Conservation (phyloP, 257 asterid genomes). For the Nicotiana tomentosiformis region DNA sequence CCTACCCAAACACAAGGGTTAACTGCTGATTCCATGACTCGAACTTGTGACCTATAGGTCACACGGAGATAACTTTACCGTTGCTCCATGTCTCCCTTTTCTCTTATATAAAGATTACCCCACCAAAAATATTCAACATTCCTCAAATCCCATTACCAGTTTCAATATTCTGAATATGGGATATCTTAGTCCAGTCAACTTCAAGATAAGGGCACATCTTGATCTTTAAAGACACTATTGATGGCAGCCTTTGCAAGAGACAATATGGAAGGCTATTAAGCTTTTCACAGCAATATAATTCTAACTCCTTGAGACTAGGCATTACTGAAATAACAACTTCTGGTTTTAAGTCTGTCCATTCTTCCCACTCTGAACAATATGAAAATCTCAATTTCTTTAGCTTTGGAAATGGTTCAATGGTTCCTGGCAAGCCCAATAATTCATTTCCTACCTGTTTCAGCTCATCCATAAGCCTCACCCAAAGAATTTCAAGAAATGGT, state of each 20-base stretch:
- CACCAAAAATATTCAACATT: neutral
- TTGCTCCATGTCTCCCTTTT: no score
- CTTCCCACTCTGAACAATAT: constrained; percentile 15
- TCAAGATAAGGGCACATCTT: constrained; percentile 5
- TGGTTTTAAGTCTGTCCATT: constrained; percentile 24
- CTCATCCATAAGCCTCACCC: neutral
- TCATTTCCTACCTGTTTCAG: constrained; percentile 18
- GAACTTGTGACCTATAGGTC: no score
- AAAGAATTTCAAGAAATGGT: constrained; percentile 20
- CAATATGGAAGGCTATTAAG: constrained; percentile 7
- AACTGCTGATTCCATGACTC: no score
- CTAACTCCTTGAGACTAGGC: constrained; percentile 13
- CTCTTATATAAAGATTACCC: neutral
- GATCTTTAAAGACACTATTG: constrained; percentile 12
- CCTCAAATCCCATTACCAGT: neutral
- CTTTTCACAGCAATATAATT: neutral
- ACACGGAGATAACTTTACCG: no score
- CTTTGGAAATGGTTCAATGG: constrained; percentile 13
- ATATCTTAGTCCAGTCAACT: neutral
- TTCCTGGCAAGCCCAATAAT: constrained; percentile 13
- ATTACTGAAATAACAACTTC: neutral
- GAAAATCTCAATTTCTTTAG: constrained; percentile 7
- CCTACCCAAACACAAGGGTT: no score
- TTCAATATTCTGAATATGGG: constrained; percentile 1
- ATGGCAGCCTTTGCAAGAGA: neutral